Evolutionary conservation across 305 asterid genomes (phyloP), one percentile per base, ranked within the genome.

Genomic region (Solanum hybrid): DNA sequence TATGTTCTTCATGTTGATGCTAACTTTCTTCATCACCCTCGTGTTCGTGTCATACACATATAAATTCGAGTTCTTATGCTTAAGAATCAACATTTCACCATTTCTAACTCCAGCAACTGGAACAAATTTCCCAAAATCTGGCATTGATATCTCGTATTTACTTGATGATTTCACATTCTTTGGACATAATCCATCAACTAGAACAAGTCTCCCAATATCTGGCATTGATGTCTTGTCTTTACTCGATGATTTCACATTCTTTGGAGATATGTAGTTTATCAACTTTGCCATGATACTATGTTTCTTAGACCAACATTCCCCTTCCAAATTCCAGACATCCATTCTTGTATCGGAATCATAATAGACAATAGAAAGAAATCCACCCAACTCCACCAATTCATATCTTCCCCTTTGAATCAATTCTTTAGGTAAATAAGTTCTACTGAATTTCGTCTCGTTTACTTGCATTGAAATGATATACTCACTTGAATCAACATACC

Each of bases 301-400:
- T 78, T 86, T 88, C 89, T 90, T 90, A 20, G 6, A 85, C 90
- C 86, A 90, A n/a, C 35, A 6, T n/a, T 86, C 89, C 31, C 51
- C 85, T 29, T 88, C 85, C 89, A 85, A 40, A 56, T 69, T 66
- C 88, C 88, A 88, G 10, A 90, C 22, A 86, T 88, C 89, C 24
- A 88, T 42, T 86, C 60, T 31, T 7, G 0, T 16, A 2, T 86
- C 71, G 5, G 79, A 78, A 35, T 32, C 13, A 27, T 6, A 24
- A 13, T 90, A 80, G 32, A 66, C 71, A 31, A 90, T 10, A 22
- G 78, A 66, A 69, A 90, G 90, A 78, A 14, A 46, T 10, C 85
- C 90, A 5, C 51, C 38, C 40, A 90, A 85, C 79, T 88, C 86
- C 31, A 79, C 26, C 86, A 88, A 64, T 10, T 14, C 72, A 46